Evolutionary conservation across 108 stramenopile species (phyloP).

Genomic region (Cyclostephanos invisitatus): DNA sequence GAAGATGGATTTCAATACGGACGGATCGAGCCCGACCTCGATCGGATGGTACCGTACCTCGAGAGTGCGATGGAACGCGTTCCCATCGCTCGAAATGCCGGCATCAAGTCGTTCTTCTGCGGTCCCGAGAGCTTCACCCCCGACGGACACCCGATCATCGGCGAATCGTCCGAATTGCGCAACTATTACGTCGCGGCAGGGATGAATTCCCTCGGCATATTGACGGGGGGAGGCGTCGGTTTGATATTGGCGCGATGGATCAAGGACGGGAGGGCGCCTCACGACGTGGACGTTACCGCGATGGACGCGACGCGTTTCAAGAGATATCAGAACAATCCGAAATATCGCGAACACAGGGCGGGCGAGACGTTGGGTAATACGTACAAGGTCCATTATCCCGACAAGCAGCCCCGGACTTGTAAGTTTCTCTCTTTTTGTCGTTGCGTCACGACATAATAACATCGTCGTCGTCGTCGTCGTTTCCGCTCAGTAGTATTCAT

Average conservation of each 20-base stretch:
- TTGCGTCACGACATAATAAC: background rate
- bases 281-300: slow-evolving; percentile 59
- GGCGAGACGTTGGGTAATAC: slow-evolving; percentile 68
- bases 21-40: slow-evolving; percentile 75
- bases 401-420: slow-evolving; percentile 52
- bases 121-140: slow-evolving; percentile 85
- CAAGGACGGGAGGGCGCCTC: slow-evolving; percentile 45
- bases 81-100: slow-evolving; percentile 55
- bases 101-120: slow-evolving; percentile 79
- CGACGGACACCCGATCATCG: slow-evolving; percentile 57
- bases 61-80: slow-evolving; percentile 65
- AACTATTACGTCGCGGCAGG: slow-evolving; percentile 78
- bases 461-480: too few species aligned
- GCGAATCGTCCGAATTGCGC: slow-evolving; percentile 58
- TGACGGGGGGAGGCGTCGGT: slow-evolving; percentile 73
- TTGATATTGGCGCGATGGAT: slow-evolving; percentile 64
- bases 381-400: slow-evolving; percentile 69
- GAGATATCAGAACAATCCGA: slow-evolving; percentile 52
- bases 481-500: too few species aligned
- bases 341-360: slow-evolving; percentile 56
- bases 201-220: slow-evolving; percentile 76
- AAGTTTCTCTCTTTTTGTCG: background rate
- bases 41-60: slow-evolving; percentile 77
- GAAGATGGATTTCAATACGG: slow-evolving; percentile 58
- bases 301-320: slow-evolving; percentile 69